Percentiles rank a stretch among this genome's conserved stretches.
Conservation (phyloP, 2,329 filamentous ascomycete species). For the Penicillium sp. region DNA sequence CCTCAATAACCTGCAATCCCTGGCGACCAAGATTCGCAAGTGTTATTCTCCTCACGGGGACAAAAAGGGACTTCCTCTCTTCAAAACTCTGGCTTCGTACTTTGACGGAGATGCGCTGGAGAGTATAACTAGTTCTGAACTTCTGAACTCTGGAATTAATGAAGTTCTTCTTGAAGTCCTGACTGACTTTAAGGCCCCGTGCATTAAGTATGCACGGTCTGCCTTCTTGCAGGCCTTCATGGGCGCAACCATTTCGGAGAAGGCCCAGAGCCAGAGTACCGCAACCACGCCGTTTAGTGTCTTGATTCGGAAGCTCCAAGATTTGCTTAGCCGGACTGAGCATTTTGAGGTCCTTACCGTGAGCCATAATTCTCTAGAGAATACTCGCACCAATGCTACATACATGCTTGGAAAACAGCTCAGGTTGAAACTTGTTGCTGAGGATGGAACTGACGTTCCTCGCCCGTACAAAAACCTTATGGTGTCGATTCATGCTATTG, state of each 20-base stretch:
- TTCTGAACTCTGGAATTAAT: constrained; percentile 88
- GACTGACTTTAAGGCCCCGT: constrained; percentile 56
- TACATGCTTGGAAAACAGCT: constrained; percentile 98
- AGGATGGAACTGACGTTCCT: constrained; percentile 85
- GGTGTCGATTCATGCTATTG: constrained; percentile 97
- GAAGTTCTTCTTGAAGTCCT: constrained; percentile 80
- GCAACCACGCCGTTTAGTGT: constrained; percentile 85
- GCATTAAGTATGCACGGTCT: constrained; percentile 63
- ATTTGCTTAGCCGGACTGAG: constrained; percentile 92
- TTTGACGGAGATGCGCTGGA: constrained; percentile 88
- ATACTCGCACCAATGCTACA: constrained; percentile 83
- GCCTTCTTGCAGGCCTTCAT: constrained; percentile 93
- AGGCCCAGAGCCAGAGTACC: constrained; percentile 63
- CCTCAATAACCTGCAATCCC: constrained; percentile 67
- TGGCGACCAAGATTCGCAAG: constrained; percentile 70
- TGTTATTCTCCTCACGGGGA: constrained; percentile 61
- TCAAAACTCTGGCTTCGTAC: constrained; percentile 73
- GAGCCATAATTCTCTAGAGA: constrained; percentile 87
- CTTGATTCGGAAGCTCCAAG: constrained; percentile 90
- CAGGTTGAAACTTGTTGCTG: constrained; percentile 81
- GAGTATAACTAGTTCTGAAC: constrained; percentile 92
- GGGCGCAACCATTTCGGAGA: constrained; percentile 64
- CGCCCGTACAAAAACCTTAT: constrained; percentile 88
- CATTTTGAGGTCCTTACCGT: constrained; percentile 98
- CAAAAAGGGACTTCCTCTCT: constrained; percentile 63